Evolutionary conservation across 2,329 filamentous ascomycete species (phyloP).

Genomic region (Aureobasidium sp.): DNA sequence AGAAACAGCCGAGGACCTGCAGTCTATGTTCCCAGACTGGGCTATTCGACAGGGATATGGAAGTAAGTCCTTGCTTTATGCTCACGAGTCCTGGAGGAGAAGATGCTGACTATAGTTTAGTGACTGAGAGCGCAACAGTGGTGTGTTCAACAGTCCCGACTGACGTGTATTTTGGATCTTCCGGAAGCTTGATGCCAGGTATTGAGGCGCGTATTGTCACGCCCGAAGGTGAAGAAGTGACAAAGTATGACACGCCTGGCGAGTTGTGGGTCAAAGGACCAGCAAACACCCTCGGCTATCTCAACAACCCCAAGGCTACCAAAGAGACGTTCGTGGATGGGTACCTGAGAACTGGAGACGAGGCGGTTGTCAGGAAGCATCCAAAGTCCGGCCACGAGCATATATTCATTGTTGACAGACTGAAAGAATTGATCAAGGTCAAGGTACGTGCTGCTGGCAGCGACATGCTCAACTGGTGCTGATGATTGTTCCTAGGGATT

Average conservation of each 20-base stretch:
- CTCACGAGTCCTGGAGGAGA: background rate
- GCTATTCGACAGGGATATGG: slow-evolving; percentile 65
- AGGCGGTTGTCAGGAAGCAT: slow-evolving; percentile 61
- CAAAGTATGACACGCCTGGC: slow-evolving; percentile 64
- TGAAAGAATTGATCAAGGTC: slow-evolving; percentile 72
- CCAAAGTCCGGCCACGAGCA: slow-evolving; percentile 64
- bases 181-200: slow-evolving; percentile 62
- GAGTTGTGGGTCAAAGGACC: slow-evolving; percentile 76
- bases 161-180: slow-evolving; percentile 66
- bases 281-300: slow-evolving; percentile 71
- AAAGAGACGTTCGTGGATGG: slow-evolving; percentile 62
- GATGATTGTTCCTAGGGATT: slow-evolving; percentile 41
- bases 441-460: slow-evolving; percentile 45
- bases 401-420: slow-evolving; percentile 75
- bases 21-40: slow-evolving; percentile 57
- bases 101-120: slow-evolving; percentile 18
- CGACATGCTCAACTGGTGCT: background rate
- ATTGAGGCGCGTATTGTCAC: slow-evolving; percentile 60
- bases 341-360: slow-evolving; percentile 72
- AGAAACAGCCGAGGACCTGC: slow-evolving; percentile 62
- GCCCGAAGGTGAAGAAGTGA: slow-evolving; percentile 63
- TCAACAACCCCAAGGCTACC: slow-evolving; percentile 79
- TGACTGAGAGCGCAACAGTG: slow-evolving; percentile 72
- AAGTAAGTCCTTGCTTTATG: background rate
- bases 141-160: slow-evolving; percentile 52